These are phyloP conservation scores for Salmacisia buchloeana DNA, from an alignment of 1,284 basidiomycete genomes.

Conservation along the genomic window DNA sequence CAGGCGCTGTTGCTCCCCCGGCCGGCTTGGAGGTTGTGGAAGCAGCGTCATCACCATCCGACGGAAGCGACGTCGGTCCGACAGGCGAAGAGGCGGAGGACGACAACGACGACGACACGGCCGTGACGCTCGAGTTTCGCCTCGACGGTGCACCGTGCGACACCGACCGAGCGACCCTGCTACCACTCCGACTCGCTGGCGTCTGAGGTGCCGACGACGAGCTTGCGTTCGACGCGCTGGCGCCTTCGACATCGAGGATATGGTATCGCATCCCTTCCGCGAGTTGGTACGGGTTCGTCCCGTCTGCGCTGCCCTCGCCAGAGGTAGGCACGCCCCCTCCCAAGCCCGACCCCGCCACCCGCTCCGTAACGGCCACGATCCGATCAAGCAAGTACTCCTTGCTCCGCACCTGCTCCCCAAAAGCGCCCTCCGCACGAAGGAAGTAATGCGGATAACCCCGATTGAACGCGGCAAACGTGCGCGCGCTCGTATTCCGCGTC, in stretches of 20 bases:
- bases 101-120: background rate
- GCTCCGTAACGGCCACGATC: conserved; percentile 79
- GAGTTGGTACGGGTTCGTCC: conserved; percentile 56
- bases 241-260: conserved; percentile 82
- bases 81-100: background rate
- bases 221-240: background rate
- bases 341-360: conserved; percentile 54
- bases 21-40: no score
- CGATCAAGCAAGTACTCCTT: conserved; percentile 87
- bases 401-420: conserved; percentile 65
- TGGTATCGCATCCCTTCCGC: conserved; percentile 87
- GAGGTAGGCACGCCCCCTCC: no score
- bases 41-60: no score
- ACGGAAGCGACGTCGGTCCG: conserved; percentile 1
- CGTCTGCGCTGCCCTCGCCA: conserved; percentile 8
- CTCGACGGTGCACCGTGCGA: background rate
- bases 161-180: background rate
- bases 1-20: no score
- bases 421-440: conserved; percentile 68
- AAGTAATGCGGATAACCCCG: conserved; percentile 94
- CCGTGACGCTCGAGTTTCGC: conserved; percentile 4
- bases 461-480: conserved; percentile 46
- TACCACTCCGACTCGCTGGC: conserved; percentile 59
- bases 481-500: conserved; percentile 66
- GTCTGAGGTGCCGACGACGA: background rate